Evolutionary conservation across 2,329 filamentous ascomycete species (phyloP).

Genomic region (Rugonectria rugulosa): DNA sequence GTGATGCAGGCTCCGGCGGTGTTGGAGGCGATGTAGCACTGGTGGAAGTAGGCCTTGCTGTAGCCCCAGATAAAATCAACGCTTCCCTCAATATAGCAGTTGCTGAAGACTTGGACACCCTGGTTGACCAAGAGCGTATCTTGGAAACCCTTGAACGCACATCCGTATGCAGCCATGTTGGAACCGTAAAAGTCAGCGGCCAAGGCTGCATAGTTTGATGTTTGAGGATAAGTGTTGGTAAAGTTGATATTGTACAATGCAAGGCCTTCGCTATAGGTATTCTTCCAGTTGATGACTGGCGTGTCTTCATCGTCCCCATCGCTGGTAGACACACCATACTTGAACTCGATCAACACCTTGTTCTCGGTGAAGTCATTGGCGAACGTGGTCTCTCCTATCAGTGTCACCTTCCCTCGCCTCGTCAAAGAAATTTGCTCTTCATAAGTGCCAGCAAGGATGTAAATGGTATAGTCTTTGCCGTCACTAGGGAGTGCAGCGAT

Average conservation of each 20-base stretch:
- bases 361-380: constrained; percentile 34
- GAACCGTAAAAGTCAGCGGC: constrained; percentile 45
- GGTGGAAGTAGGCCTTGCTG: constrained; percentile 46
- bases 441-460: constrained; percentile 34
- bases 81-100: constrained; percentile 43
- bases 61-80: constrained; percentile 41
- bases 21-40: constrained; percentile 49
- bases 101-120: constrained; percentile 56
- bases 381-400: constrained; percentile 32
- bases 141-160: constrained; percentile 55
- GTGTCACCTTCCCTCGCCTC: constrained; percentile 25
- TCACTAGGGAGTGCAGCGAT: constrained; percentile 48
- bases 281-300: constrained; percentile 54
- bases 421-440: constrained; percentile 32
- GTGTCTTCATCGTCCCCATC: constrained; percentile 51
- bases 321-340: constrained; percentile 42
- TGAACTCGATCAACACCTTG: constrained; percentile 31
- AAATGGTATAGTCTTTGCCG: constrained; percentile 33
- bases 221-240: constrained; percentile 55
- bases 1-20: constrained; percentile 43
- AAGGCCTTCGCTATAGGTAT: constrained; percentile 52
- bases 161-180: constrained; percentile 48
- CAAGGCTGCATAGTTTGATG: constrained; percentile 51
- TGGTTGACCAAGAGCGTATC: constrained; percentile 57
- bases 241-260: constrained; percentile 69